Base-by-base conservation (phyloP, 177 flowering plant genomes). In the Vitis hybrid region DNA sequence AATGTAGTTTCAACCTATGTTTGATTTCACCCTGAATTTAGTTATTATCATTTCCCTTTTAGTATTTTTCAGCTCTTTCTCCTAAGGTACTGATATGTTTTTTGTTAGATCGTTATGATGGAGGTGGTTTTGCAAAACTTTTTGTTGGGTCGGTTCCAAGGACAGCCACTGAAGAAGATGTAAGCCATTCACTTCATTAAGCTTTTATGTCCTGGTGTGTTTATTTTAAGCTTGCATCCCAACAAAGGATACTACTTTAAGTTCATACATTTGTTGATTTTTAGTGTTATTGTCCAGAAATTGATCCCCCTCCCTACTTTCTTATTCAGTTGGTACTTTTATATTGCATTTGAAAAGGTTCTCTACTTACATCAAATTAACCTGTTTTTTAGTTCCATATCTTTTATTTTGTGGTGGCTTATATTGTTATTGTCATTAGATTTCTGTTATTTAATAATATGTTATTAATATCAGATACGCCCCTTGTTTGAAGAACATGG, bases 121-220 rank as follows among this genome's bases (percentile, higher is more conserved):
- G 87, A 26, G 75, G 79, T 50, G 76, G 75, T 63, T 89, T 87
- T 79, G 96, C 91, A 26, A 95, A 95, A 67, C 98, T 95, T 68
- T 95, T 95, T 80, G 83, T 95, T 71, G 99, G 99, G 34, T 93
- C 98, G 26, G 98, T 95, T 66, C 98, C 99, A 8, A 85, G 89
- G 83, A 93, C 97, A 62, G 91, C 92, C 15, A 84, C 86, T 14
- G 99, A 93, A 78, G 91, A 89, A 71, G 93, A 93, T 59, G 99
- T 95, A 75, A 88, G 97, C 82, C 58, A 2, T 17, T 50, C n/a
- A n/a, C 34, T 66, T 66, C n/a, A 59, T 70, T 26, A 54, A 13
- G 11, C 34, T 50, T 23, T n/a, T 56, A 34, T 34, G 45, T 34
- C 45, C 6, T 34, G 45, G 45, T 34, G 45, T 34, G 45, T 34